These are phyloP conservation scores for Symbiodinium pilosum DNA, from an alignment of 73 alveolate genomes.

Conservation along the genomic window DNA sequence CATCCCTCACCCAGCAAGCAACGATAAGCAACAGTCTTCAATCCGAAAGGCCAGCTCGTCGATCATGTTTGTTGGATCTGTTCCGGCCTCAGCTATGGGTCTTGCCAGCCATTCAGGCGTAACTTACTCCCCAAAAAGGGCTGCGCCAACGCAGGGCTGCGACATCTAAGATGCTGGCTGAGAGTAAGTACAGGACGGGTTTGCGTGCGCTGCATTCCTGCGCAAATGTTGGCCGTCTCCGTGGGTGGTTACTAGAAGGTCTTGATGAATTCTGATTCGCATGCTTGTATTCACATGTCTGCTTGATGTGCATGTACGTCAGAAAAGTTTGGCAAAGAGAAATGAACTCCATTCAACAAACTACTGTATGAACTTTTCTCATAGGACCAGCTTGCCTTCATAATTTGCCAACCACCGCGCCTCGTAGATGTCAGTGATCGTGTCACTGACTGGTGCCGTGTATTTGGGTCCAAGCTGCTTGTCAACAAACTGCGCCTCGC, in stretches of 20 bases:
- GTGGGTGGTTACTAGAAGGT: no score
- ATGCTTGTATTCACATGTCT: no score
- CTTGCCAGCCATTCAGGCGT: not conserved
- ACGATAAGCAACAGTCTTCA: no score
- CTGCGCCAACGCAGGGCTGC: no score
- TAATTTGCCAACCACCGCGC: no score
- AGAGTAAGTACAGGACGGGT: slow-evolving; percentile 99
- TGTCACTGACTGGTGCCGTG: slow-evolving; percentile 99
- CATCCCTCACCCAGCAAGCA: no score
- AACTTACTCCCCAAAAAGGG: not conserved
- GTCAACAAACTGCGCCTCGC: slow-evolving; percentile 97
- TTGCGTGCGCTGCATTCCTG: slow-evolving; percentile 97
- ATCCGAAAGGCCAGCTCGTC: slow-evolving; percentile 97
- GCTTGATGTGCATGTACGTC: not conserved
- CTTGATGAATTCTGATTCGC: no score
- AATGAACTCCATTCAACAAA: no score
- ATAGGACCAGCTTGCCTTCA: no score
- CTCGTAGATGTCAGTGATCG: slow-evolving; percentile 97
- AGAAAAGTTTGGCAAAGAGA: not conserved
- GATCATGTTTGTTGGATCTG: slow-evolving; percentile 99
- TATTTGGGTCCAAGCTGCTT: slow-evolving; percentile 98
- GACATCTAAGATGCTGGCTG: slow-evolving; percentile 96
- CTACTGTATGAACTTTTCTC: no score
- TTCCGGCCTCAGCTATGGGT: slow-evolving; percentile 97
- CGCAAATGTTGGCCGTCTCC: not conserved